Percentiles rank a stretch among this genome's conserved stretches.
These are phyloP conservation scores for Arctium minus DNA, from an alignment of 129 eudicot species.

Conservation along the genomic window DNA sequence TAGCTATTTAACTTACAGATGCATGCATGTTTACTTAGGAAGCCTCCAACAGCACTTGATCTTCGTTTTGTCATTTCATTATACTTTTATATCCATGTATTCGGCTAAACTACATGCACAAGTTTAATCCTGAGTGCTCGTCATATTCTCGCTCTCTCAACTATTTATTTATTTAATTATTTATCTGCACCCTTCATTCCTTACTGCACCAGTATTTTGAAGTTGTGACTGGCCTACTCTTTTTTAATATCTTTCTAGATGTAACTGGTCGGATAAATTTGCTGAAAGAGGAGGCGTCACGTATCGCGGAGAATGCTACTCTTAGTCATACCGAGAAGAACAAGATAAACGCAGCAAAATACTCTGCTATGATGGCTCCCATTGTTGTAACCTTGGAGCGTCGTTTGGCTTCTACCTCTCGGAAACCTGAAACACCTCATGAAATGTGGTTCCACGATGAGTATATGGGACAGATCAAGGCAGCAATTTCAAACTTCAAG, in stretches of 20 bases:
- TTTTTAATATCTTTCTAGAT: constrained; percentile 42
- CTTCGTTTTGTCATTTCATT: background rate
- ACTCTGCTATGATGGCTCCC: constrained; percentile 99
- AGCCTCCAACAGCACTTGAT: background rate
- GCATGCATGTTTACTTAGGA: constrained; percentile 6
- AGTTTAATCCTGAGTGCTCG: background rate
- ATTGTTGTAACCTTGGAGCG: constrained; percentile 94
- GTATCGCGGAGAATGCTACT: constrained; percentile 74
- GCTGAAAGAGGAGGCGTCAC: constrained; percentile 93
- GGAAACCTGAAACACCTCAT: constrained; percentile 87
- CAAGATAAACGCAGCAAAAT: constrained; percentile 88
- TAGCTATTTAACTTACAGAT: background rate
- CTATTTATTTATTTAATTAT: background rate
- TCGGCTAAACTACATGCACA: background rate
- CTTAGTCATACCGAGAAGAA: constrained; percentile 83
- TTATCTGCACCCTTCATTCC: background rate
- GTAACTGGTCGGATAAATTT: constrained; percentile 83
- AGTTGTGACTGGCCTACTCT: background rate
- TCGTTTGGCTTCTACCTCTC: constrained; percentile 84
- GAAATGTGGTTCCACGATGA: constrained; percentile 90
- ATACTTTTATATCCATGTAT: background rate
- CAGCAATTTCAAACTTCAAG: constrained; percentile 79
- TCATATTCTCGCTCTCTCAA: background rate
- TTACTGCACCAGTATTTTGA: background rate
- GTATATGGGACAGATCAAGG: constrained; percentile 64